Evolutionary conservation across 2,329 filamentous ascomycete species (phyloP).

Genomic region (Aspergillus luchuensis): DNA sequence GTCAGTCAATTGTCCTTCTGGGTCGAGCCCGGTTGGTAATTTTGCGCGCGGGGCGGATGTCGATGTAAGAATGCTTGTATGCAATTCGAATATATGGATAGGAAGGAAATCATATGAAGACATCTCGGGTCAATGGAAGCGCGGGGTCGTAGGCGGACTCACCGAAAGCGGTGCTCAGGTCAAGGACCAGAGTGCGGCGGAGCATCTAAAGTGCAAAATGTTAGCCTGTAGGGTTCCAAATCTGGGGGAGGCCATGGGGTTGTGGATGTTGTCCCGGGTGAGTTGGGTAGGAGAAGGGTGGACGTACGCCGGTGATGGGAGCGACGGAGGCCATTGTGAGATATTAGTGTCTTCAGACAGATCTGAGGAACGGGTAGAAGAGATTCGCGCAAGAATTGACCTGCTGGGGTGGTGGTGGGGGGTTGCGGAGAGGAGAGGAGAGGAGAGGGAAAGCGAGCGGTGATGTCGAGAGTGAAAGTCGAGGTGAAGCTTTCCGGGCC

Average conservation of each 20-base stretch:
- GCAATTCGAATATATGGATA: background rate
- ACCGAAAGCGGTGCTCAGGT: conserved; percentile 68
- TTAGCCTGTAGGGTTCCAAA: conserved; percentile 18
- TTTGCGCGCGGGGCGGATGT: background rate
- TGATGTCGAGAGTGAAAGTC: conserved; percentile 31
- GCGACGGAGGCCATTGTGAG: conserved; percentile 46
- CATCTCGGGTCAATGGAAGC: background rate
- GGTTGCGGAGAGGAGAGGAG: conserved; percentile 25
- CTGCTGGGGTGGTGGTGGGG: conserved; percentile 26
- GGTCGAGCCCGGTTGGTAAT: conserved; percentile 20
- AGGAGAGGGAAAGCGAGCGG: conserved; percentile 20
- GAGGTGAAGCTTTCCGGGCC: conserved; percentile 40
- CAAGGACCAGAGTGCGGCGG: conserved; percentile 65
- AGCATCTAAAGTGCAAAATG: conserved; percentile 56
- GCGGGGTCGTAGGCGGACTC: conserved; percentile 38
- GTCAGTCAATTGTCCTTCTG: background rate
- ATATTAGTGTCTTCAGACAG: conserved; percentile 11
- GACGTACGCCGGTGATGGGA: conserved; percentile 51
- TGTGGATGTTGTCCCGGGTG: conserved; percentile 10
- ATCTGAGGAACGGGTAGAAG: conserved; percentile 12
- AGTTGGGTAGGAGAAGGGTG: background rate
- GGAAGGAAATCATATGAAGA: background rate
- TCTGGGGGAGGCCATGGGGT: background rate
- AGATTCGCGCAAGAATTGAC: conserved; percentile 23
- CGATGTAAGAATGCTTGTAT: background rate